Percentiles rank a stretch among this genome's conserved stretches.
Conservation (phyloP, 805 yeast genomes). For the Scheffersomyces ergatensis region DNA sequence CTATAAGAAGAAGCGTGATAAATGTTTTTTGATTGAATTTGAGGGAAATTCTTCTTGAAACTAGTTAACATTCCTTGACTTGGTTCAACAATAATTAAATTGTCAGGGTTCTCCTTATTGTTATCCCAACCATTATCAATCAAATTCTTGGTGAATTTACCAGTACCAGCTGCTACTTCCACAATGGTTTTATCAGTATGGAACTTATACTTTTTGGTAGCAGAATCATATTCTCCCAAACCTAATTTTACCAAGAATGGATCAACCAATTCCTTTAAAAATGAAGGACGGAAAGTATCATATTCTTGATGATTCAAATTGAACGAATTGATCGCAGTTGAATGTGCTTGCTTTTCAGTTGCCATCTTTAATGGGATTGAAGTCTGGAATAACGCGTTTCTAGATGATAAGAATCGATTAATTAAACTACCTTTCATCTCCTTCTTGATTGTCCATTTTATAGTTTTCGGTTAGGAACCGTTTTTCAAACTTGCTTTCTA, state of each 20-base stretch:
- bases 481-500: too few relatives aligned
- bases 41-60: conserved; percentile 47
- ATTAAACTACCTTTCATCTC: neutral
- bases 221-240: conserved; percentile 14
- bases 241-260: conserved; percentile 38
- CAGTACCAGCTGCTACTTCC: conserved; percentile 65
- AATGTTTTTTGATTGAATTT: conserved; percentile 19
- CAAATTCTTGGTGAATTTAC: conserved; percentile 54
- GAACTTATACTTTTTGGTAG: conserved; percentile 8
- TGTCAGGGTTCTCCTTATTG: conserved; percentile 10
- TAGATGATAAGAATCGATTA: neutral
- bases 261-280: conserved; percentile 39
- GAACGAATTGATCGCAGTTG: conserved; percentile 47
- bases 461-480: too few relatives aligned
- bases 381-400: neutral
- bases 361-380: neutral
- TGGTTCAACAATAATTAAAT: conserved; percentile 52
- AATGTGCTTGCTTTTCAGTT: conserved; percentile 14
- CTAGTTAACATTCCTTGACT: conserved; percentile 54
- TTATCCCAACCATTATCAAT: conserved; percentile 33
- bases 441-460: too few relatives aligned
- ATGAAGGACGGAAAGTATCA: conserved; percentile 53
- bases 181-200: conserved; percentile 25
- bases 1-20: conserved; percentile 42
- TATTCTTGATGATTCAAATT: conserved; percentile 50